A percentile compares a stretch with the other conserved stretches of the same genome.
phyloP scores from a whole-genome alignment of 306 rosid genomes.

The Pyrus communis region DNA sequence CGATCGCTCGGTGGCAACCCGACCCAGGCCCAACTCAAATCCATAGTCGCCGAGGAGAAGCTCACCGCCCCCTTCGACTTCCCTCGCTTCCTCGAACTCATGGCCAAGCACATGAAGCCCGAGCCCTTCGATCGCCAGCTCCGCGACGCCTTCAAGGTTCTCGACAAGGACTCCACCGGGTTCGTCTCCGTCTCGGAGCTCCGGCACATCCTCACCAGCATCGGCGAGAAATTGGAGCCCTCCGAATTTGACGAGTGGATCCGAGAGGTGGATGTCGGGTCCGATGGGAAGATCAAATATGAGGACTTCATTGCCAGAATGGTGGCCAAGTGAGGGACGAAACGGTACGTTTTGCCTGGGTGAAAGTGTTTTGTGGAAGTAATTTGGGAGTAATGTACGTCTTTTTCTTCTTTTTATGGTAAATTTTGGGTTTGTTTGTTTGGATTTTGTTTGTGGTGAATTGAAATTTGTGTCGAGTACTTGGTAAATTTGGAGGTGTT shows the following conservation, averaged over 20 bases:
- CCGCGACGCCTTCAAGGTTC: slow-evolving; percentile 89
- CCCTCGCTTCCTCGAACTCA: slow-evolving; percentile 72
- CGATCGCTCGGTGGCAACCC: slow-evolving; percentile 95
- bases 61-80: slow-evolving; percentile 79
- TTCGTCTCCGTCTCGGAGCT: slow-evolving; percentile 87
- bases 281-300: slow-evolving; percentile 91
- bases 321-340: slow-evolving; percentile 75
- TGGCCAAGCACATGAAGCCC: slow-evolving; percentile 91
- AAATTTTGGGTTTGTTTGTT: slow-evolving; percentile 2
- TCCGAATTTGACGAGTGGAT: slow-evolving; percentile 98
- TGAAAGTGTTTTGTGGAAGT: slow-evolving; percentile 14
- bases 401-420: background rate
- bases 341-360: slow-evolving; percentile 13
- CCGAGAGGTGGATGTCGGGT: slow-evolving; percentile 88
- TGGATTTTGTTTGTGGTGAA: slow-evolving; percentile 25
- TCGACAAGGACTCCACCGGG: slow-evolving; percentile 92
- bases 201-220: slow-evolving; percentile 87
- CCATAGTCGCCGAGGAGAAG: slow-evolving; percentile 71
- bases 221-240: slow-evolving; percentile 95
- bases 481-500: slow-evolving; percentile 15
- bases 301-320: slow-evolving; percentile 94
- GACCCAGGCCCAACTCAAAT: slow-evolving; percentile 91
- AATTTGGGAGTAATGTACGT: slow-evolving; percentile 17
- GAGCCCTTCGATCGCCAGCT: slow-evolving; percentile 98
- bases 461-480: slow-evolving; percentile 17